A percentile compares a stretch with the other conserved stretches of the same genome.
These are phyloP conservation scores for Penicillium decumbens DNA, from an alignment of 2,329 filamentous ascomycete genomes.

Conservation along the genomic window DNA sequence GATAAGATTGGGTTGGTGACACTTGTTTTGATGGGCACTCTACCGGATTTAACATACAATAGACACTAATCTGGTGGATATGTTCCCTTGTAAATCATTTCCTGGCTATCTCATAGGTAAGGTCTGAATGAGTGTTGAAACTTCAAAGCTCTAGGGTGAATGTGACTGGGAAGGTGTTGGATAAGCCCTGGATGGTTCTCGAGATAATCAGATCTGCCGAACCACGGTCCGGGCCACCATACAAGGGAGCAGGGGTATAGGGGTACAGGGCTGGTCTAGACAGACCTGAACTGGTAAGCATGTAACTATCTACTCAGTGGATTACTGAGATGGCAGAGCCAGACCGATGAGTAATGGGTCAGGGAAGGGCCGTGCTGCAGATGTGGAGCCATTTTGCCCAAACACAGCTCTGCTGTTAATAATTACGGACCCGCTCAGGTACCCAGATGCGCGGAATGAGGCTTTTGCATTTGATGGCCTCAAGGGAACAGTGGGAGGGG, in stretches of 20 bases:
- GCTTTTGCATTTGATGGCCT: not conserved
- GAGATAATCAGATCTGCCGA: not conserved
- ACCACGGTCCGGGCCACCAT: not conserved
- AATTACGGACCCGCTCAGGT: conserved; percentile 14
- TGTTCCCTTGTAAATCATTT: no score
- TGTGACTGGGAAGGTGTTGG: not conserved
- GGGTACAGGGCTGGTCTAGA: not conserved
- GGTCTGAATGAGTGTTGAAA: not conserved
- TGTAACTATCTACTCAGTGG: not conserved
- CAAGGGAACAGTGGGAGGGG: not conserved
- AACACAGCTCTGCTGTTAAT: conserved; percentile 24
- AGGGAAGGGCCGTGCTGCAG: conserved; percentile 5
- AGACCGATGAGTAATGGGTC: conserved; percentile 12
- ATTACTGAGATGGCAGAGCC: conserved; percentile 4
- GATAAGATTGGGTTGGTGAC: not conserved
- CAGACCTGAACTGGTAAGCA: not conserved
- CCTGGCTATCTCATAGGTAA: not conserved
- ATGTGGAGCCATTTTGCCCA: conserved; percentile 12
- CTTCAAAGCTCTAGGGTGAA: not conserved
- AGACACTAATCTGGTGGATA: not conserved
- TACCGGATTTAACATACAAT: not conserved
- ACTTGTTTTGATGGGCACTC: not conserved
- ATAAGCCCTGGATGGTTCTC: not conserved
- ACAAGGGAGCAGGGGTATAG: no score
- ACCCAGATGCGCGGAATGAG: not conserved